These are phyloP conservation scores for Triticum monococcum DNA, from an alignment of 176 grass and related monocot species.

Conservation along the genomic window DNA sequence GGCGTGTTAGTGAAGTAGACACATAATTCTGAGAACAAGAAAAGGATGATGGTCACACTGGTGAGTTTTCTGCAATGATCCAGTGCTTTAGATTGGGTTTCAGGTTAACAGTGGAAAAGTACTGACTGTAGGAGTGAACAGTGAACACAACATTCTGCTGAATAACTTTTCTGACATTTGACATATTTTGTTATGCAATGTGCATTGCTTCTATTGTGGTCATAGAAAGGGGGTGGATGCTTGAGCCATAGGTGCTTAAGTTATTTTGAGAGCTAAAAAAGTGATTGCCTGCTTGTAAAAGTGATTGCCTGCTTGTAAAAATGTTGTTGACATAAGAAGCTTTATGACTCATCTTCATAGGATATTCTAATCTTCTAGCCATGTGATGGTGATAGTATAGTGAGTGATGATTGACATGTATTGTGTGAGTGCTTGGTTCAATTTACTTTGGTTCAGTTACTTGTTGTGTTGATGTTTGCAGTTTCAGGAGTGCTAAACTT, in stretches of 20 bases:
- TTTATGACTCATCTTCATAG: neutral
- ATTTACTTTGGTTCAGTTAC: neutral
- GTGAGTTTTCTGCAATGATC: neutral
- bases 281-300: neutral
- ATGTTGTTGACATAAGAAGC: neutral
- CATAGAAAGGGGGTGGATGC: neutral
- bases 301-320: neutral
- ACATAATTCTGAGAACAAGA: constrained; percentile 3
- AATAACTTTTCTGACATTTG: neutral
- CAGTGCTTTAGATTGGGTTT: neutral
- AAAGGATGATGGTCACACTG: neutral
- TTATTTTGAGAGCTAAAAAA: neutral
- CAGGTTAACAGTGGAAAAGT: neutral
- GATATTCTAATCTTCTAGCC: constrained; percentile 1
- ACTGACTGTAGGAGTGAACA: neutral
- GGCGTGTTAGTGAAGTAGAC: neutral
- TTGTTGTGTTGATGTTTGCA: neutral
- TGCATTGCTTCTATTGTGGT: neutral
- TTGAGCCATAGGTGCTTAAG: constrained; percentile 15
- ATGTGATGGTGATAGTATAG: neutral
- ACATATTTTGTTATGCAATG: neutral
- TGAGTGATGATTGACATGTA: neutral
- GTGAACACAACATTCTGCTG: neutral
- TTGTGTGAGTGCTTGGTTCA: neutral
- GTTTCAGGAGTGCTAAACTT: neutral